Conservation (phyloP, 176 grass and related monocot genomes). For the Metroxylon sagu region DNA sequence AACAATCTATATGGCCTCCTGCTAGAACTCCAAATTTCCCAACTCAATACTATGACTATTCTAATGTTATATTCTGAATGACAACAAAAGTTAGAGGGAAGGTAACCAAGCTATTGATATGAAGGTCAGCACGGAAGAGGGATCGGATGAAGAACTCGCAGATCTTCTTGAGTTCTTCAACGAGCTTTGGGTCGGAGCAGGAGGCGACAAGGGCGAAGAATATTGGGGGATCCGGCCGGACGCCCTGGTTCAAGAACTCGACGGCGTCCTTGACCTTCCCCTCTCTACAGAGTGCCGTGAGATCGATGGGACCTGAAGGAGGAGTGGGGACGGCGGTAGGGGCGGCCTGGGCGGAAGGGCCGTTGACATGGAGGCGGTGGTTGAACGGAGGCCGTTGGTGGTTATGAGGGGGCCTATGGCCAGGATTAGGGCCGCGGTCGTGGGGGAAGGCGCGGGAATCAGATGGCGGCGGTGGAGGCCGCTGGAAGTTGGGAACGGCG, state of each 20-base stretch:
- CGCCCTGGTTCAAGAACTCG: constrained; percentile 54
- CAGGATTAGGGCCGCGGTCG: background rate
- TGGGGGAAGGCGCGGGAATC: constrained; percentile 1
- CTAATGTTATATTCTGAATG: too few species aligned
- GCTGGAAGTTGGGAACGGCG: constrained; percentile 10
- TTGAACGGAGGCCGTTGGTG: constrained; percentile 20
- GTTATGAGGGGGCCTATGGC: constrained; percentile 12
- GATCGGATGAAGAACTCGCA: constrained; percentile 85
- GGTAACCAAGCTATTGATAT: constrained; percentile 35
- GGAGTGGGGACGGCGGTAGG: background rate
- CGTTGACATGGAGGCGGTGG: background rate
- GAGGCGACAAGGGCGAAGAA: constrained; percentile 55
- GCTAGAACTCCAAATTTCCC: too few species aligned
- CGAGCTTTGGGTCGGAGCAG: constrained; percentile 41
- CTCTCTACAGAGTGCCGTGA: constrained; percentile 36
- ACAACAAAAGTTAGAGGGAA: too few species aligned
- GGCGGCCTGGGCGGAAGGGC: background rate
- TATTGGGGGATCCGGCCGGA: constrained; percentile 25
- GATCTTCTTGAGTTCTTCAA: constrained; percentile 66
- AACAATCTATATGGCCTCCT: too few species aligned
- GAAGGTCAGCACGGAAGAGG: constrained; percentile 47
- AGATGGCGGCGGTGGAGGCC: constrained; percentile 4
- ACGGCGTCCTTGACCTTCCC: constrained; percentile 67
- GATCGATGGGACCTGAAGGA: constrained; percentile 27
- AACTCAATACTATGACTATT: too few species aligned